phyloP scores from a whole-genome alignment of 495 filamentous ascomycete species.

The Hyaloscypha finlandica region DNA sequence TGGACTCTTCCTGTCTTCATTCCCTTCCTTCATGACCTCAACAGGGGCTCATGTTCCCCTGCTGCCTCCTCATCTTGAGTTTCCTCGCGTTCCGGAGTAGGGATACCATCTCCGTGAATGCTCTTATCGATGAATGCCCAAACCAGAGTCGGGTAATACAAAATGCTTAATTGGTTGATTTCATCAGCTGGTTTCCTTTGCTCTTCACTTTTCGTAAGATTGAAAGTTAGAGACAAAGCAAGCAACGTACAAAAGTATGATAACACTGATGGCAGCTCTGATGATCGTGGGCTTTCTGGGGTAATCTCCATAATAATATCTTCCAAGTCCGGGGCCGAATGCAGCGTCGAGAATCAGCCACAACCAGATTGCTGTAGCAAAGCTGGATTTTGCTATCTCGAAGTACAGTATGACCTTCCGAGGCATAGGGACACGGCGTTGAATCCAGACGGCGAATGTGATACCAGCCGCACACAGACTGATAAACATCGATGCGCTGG shows the following conservation, averaged over 20 bases:
- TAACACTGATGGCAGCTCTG: constrained; percentile 13
- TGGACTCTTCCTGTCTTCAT: neutral
- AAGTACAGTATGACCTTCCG: constrained; percentile 24
- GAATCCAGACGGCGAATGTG: constrained; percentile 31
- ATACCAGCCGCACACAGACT: constrained; percentile 27
- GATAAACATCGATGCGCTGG: constrained; percentile 21
- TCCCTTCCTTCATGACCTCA: neutral
- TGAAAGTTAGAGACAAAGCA: neutral
- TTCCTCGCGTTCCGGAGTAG: neutral
- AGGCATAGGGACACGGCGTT: constrained; percentile 20
- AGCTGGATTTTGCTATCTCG: constrained; percentile 26
- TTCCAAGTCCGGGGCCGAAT: constrained; percentile 1
- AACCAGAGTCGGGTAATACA: constrained; percentile 24
- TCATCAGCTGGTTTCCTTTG: neutral
- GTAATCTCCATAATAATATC: constrained; percentile 2
- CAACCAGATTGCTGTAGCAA: constrained; percentile 32
- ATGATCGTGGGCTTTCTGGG: constrained; percentile 3
- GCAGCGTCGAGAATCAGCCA: constrained; percentile 29
- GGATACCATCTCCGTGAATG: constrained; percentile 2
- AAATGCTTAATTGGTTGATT: neutral
- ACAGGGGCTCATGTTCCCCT: constrained; percentile 19
- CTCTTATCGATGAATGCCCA: constrained; percentile 15
- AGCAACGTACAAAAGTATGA: constrained; percentile 21
- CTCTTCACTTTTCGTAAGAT: neutral
- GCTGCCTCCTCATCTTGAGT: constrained; percentile 1